A percentile compares a stretch with the other conserved stretches of the same genome.
Conservation (phyloP, 306 rosid species). For the Rosa multiflora region DNA sequence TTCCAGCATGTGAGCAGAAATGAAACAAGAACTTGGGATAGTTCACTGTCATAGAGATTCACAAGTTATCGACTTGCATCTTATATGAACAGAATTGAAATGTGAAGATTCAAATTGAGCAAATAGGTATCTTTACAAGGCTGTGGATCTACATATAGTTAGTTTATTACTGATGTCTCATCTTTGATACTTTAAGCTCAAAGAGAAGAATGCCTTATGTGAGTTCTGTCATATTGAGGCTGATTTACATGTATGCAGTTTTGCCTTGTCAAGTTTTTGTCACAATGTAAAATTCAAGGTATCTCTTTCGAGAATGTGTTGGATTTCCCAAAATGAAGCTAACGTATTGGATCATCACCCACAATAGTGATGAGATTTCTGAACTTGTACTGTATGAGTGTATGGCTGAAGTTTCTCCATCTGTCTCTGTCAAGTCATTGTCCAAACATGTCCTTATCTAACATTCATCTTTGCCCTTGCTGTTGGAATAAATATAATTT, state of each 20-base stretch:
- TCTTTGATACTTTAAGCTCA: background rate
- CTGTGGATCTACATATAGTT: background rate
- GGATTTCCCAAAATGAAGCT: background rate
- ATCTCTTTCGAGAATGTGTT: background rate
- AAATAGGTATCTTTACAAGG: background rate
- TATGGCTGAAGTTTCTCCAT: slow-evolving; percentile 1
- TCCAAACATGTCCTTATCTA: background rate
- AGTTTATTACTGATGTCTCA: background rate
- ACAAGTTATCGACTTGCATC: background rate
- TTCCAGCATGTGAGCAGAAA: slow-evolving; percentile 16
- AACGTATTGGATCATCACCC: background rate
- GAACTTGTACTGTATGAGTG: background rate
- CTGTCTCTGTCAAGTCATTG: background rate
- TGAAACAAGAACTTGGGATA: background rate
- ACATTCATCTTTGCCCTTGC: background rate
- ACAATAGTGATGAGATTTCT: background rate
- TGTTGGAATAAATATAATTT: background rate
- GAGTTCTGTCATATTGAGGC: background rate
- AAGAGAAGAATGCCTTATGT: background rate
- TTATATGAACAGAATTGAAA: background rate
- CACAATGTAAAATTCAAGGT: too few species aligned
- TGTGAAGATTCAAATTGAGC: background rate
- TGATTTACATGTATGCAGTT: background rate
- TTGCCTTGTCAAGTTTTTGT: background rate
- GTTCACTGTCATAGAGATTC: background rate